Evolutionary conservation across 352 stramenopile genomes (phyloP).

Genomic region (Globisporangium ultimum): DNA sequence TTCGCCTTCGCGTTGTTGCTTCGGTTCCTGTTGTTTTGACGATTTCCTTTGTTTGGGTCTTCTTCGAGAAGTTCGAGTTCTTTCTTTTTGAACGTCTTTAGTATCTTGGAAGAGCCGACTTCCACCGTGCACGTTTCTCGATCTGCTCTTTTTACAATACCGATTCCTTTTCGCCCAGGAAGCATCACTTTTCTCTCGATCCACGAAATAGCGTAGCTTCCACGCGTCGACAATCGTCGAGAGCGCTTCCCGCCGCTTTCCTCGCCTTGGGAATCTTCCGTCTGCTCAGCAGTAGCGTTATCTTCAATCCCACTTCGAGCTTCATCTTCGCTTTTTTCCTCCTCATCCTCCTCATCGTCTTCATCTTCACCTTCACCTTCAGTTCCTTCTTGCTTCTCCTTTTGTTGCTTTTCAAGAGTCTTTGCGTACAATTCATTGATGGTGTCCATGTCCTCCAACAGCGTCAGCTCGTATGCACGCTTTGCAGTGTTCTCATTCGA

Average conservation of each 20-base stretch:
- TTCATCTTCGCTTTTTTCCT: constrained; percentile 59
- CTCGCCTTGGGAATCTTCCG: constrained; percentile 79
- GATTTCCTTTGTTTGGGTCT: constrained; percentile 42
- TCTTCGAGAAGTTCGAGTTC: constrained; percentile 79
- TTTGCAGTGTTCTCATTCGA: constrained; percentile 86
- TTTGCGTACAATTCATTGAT: constrained; percentile 78
- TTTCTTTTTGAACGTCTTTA: constrained; percentile 87
- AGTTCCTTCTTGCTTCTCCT: constrained; percentile 31
- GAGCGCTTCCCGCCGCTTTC: constrained; percentile 63
- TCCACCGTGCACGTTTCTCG: constrained; percentile 85
- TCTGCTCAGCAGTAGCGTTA: constrained; percentile 42
- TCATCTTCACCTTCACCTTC: constrained; percentile 28
- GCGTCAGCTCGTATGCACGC: constrained; percentile 81
- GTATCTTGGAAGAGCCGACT: constrained; percentile 57
- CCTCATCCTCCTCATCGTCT: constrained; percentile 38
- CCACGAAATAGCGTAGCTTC: constrained; percentile 86
- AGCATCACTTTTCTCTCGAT: constrained; percentile 84
- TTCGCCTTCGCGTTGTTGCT: constrained; percentile 76
- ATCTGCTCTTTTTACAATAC: constrained; percentile 82
- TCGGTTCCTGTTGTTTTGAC: constrained; percentile 52
- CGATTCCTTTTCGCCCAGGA: constrained; percentile 68
- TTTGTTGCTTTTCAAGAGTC: constrained; percentile 55
- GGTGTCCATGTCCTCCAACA: constrained; percentile 79
- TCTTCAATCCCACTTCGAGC: constrained; percentile 55
- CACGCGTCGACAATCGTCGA: constrained; percentile 65